Conservation (phyloP, 2,329 filamentous ascomycete species). For the Aspergillus pseudonomiae region DNA sequence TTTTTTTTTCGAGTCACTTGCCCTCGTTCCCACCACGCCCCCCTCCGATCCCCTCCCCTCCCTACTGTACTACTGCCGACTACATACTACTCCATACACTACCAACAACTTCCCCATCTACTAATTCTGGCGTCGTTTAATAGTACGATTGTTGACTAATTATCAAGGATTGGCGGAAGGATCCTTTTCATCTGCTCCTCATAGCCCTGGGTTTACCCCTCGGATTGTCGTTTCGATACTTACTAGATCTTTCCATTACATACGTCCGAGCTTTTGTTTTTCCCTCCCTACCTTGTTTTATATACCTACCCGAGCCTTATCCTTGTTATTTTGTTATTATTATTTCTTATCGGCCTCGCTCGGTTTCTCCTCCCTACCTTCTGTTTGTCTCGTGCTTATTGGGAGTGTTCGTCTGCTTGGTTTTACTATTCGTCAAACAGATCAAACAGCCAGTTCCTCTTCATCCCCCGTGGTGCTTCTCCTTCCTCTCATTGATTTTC, state of each 20-base stretch:
- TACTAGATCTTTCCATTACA: constrained; percentile 7
- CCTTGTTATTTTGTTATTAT: not conserved
- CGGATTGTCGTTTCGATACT: not conserved
- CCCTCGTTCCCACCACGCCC: not conserved
- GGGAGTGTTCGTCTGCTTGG: not conserved
- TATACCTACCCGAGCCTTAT: not conserved
- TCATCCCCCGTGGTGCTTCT: not conserved
- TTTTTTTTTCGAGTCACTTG: constrained; percentile 3
- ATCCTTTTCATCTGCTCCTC: not conserved
- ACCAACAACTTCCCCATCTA: not conserved
- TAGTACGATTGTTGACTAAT: constrained; percentile 1
- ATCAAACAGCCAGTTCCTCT: not conserved
- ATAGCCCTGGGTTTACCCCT: not conserved
- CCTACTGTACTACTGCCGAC: not conserved
- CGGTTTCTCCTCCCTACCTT: not conserved
- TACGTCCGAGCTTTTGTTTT: constrained; percentile 1
- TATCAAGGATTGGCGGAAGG: not conserved
- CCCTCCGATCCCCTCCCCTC: not conserved
- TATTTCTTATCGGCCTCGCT: constrained; percentile 5
- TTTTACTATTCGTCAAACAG: not conserved
- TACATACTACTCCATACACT: not conserved
- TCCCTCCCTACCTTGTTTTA: not conserved
- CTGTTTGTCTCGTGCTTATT: not conserved
- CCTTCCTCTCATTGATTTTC: not conserved
- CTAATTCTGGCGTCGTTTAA: not conserved